Base-by-base conservation (phyloP, 139 green algal species). In the Tetratostichococcus sp. region DNA sequence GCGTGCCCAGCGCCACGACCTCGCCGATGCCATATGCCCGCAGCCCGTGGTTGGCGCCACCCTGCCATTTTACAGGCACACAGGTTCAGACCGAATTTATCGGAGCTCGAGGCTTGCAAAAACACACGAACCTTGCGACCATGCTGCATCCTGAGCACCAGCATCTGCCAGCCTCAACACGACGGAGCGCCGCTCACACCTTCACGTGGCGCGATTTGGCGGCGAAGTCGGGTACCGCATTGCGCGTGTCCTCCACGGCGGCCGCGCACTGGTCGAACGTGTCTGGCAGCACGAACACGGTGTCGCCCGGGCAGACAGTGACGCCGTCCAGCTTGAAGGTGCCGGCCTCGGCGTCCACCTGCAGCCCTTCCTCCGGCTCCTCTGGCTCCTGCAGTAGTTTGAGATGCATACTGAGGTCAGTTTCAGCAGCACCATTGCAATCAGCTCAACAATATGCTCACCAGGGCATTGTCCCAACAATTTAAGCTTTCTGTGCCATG, bases 161-260 rank as follows among this genome's bases (percentile, higher is more conserved):
- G n/a, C n/a, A n/a, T n/a, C n/a, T n/a, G n/a, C n/a, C n/a, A n/a
- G n/a, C n/a, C n/a, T n/a, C n/a, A n/a, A n/a, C n/a, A n/a, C n/a
- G n/a, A n/a, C n/a, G n/a, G n/a, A n/a, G n/a, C n/a, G n/a, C n/a
- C n/a, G n/a, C n/a, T 6, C 35, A 25, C 22, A 75, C 79, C 86
- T 94, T 94, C 83, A 94, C 86, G 75, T 86, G 90, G n/a, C 80
- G 76, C 21, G 79, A 72, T 78, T 91, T 91, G 43, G 71, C 70
- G 5, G 79, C 75, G 69, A 91, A 91, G 22, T 88, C 82, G 0
- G 87, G 86, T 62, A 87, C 65, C 2, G 50, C 50, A 26, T 62
- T 62, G 11, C 50, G 50, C 2, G 14, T 62, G 14, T 62, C 50
- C 50, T 62, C 50, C 11, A 62, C 19, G 14, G 50, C 50, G 19